Evolutionary conservation across 2,329 filamentous ascomycete genomes (phyloP).

Genomic region (Colletotrichum costaricense): DNA sequence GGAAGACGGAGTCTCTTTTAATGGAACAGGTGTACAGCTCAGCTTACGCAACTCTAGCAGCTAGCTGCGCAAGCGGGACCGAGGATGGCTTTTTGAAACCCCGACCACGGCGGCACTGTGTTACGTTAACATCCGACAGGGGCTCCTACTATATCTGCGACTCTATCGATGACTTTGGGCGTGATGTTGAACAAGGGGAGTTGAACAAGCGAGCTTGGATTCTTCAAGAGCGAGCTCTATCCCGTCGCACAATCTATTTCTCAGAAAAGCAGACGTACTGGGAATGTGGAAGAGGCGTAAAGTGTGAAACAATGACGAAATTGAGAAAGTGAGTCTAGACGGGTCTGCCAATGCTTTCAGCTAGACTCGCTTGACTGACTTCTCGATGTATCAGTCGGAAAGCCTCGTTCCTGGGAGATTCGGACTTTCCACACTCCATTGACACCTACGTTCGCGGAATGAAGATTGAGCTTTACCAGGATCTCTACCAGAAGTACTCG

Average conservation of each 20-base stretch:
- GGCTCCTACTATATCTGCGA: conserved; percentile 37
- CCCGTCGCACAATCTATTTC: conserved; percentile 51
- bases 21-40: conserved; percentile 31
- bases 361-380: neutral
- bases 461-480: conserved; percentile 11
- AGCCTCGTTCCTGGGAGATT: conserved; percentile 9
- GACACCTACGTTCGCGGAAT: neutral
- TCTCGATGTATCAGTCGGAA: neutral
- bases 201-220: conserved; percentile 52
- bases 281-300: conserved; percentile 49
- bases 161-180: conserved; percentile 47
- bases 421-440: conserved; percentile 1
- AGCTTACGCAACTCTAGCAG: neutral
- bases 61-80: neutral
- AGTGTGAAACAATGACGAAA: conserved; percentile 47
- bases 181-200: conserved; percentile 42
- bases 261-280: conserved; percentile 49
- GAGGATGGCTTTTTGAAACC: conserved; percentile 2
- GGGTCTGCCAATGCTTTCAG: conserved; percentile 40
- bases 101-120: neutral
- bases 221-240: conserved; percentile 50
- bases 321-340: conserved; percentile 47
- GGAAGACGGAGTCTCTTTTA: conserved; percentile 20
- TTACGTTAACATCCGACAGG: neutral
- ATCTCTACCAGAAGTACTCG: conserved; percentile 11